Evolutionary conservation across 2,329 filamentous ascomycete species (phyloP), one percentile per base, ranked within the genome.

Genomic region (Penicillium sp.): DNA sequence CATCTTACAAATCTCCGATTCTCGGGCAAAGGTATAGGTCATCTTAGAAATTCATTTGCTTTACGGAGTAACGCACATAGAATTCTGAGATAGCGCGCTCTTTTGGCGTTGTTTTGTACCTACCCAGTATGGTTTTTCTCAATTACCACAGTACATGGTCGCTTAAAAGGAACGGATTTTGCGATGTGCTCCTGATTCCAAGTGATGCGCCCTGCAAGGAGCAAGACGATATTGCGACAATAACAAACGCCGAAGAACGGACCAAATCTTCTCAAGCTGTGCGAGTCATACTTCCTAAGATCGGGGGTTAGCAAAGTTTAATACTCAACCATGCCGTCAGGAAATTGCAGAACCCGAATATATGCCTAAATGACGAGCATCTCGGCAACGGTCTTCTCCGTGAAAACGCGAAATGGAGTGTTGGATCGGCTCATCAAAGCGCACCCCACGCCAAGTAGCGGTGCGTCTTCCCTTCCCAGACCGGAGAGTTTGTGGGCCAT

Each of bases 371-470:
- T 27, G 15, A 42, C n/a, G 31, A 16, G 10, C 8, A 3, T 35
- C 27, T 39, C 46, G 46, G 46, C 34, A 39, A 39, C 34, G 34
- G 16, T 34, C 13, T 23, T 41, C 37, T 31, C 44, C 18, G 31
- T 16, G 27, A 15, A 44, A 41, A 4, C 27, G 23, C 6, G 13
- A 21, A 16, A 21, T 10, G 8, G 6, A 39, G 23, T 6, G 9
- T 23, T 10, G 15, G 27, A 35, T 51, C 52, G 32, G 41, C 40
- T 12, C 23, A 16, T 55, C 49, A 21, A 41, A 51, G 40, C 52
- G 46, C 52, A 54, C 35, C 49, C 53, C 53, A 52, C 49, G 53
- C 53, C 53, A 55, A 55, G 49, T 1, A 13, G 27, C 37, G 29
- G 41, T 27, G 2, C 21, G 34, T 25, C 31, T 41, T 40, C 16